Conservation (phyloP, 306 rosid species). For the Rosa rugosa region DNA sequence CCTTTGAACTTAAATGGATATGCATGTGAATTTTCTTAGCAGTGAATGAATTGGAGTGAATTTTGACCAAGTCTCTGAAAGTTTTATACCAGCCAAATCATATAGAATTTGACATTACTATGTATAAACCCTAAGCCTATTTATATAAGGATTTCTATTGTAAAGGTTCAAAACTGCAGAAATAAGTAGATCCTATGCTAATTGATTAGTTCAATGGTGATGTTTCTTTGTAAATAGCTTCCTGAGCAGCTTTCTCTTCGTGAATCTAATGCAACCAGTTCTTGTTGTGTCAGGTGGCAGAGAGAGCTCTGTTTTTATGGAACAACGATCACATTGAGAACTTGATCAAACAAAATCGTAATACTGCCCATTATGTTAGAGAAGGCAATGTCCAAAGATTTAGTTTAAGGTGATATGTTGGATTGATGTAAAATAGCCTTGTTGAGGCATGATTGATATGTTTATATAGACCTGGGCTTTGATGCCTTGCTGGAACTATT, state of each 20-base stretch:
- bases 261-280: conserved; percentile 15
- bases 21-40: not conserved
- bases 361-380: conserved; percentile 63
- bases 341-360: conserved; percentile 65
- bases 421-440: not conserved
- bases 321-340: conserved; percentile 74
- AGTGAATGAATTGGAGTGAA: not conserved
- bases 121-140: not conserved
- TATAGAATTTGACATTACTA: not conserved
- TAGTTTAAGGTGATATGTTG: too few relatives aligned
- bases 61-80: not conserved
- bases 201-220: not conserved
- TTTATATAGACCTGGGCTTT: not conserved
- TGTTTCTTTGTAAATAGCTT: not conserved
- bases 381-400: too few relatives aligned
- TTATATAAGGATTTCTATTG: not conserved
- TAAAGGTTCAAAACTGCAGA: not conserved
- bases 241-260: not conserved
- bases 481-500: too few relatives aligned
- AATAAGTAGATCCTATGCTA: not conserved
- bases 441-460: not conserved
- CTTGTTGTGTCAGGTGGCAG: conserved; percentile 60
- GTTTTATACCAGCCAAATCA: not conserved
- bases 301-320: conserved; percentile 80
- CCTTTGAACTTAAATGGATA: not conserved